Evolutionary conservation across 345 rosid genomes (phyloP).

Genomic region (Eucalyptus sideroxylon): DNA sequence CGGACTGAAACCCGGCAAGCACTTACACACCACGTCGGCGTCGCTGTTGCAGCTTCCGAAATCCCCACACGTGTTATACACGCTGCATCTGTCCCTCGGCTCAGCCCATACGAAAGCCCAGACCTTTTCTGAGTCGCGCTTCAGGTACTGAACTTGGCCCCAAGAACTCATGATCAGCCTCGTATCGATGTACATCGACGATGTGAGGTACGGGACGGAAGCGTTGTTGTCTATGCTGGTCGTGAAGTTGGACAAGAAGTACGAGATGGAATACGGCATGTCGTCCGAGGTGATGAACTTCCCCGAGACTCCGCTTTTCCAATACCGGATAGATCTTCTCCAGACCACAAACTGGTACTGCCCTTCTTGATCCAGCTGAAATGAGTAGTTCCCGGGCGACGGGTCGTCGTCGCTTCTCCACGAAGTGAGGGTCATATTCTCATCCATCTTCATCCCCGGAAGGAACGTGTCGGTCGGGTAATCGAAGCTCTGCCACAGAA

Average conservation of each 20-base stretch:
- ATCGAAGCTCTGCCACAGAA: slow-evolving; percentile 40
- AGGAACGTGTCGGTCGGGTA: slow-evolving; percentile 50
- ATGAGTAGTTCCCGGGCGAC: slow-evolving; percentile 38
- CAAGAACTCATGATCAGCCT: slow-evolving; percentile 22
- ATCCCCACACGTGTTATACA: slow-evolving; percentile 16
- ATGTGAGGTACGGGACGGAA: slow-evolving; percentile 28
- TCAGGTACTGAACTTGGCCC: slow-evolving; percentile 14
- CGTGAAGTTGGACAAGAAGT: slow-evolving; percentile 2
- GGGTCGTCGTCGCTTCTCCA: slow-evolving; percentile 51
- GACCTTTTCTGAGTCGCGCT: not conserved
- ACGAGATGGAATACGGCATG: not conserved
- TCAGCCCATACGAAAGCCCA: slow-evolving; percentile 16
- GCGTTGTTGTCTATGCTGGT: not conserved
- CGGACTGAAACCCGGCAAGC: slow-evolving; percentile 36
- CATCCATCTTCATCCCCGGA: slow-evolving; percentile 44
- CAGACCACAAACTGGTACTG: not conserved
- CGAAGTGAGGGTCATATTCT: slow-evolving; percentile 18
- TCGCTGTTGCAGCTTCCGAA: slow-evolving; percentile 21
- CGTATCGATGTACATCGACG: slow-evolving; percentile 4
- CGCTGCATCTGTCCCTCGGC: slow-evolving; percentile 22
- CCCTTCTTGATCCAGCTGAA: not conserved
- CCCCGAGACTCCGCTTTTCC: slow-evolving; percentile 2
- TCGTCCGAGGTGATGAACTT: slow-evolving; percentile 8
- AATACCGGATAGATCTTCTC: slow-evolving; percentile 1
- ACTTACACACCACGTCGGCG: slow-evolving; percentile 5